Evolutionary conservation across 768 basidiomycete species (phyloP).

Genomic region (Tremella fuciformis): DNA sequence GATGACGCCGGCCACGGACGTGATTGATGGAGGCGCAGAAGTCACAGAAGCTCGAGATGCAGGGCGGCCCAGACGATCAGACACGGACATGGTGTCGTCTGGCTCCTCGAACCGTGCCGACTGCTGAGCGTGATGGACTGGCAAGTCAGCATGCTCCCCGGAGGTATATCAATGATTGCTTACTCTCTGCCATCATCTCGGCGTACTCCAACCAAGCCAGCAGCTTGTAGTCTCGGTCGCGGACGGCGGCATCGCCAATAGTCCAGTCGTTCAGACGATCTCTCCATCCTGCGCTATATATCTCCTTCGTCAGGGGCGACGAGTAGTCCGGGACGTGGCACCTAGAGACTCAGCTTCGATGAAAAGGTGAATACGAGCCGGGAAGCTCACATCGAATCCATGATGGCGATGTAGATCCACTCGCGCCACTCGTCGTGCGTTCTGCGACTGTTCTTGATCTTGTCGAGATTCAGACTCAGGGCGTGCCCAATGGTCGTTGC

Average conservation of each 20-base stretch:
- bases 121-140: slow-evolving; percentile 1
- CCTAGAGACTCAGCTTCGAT: slow-evolving; percentile 12
- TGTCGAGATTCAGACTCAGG: slow-evolving; percentile 24
- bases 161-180: slow-evolving; percentile 11
- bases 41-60: not conserved
- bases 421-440: slow-evolving; percentile 47
- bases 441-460: slow-evolving; percentile 14
- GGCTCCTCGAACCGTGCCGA: not conserved
- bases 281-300: slow-evolving; percentile 28
- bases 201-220: slow-evolving; percentile 49
- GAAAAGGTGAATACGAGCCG: not conserved
- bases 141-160: not conserved
- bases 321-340: slow-evolving; percentile 32
- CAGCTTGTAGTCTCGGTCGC: slow-evolving; percentile 47
- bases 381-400: slow-evolving; percentile 38
- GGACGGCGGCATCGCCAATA: slow-evolving; percentile 25
- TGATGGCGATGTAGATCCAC: slow-evolving; percentile 44
- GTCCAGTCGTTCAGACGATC: slow-evolving; percentile 22
- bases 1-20: not conserved
- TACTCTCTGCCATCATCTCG: slow-evolving; percentile 42
- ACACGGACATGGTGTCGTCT: slow-evolving; percentile 4
- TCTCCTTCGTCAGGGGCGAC: slow-evolving; percentile 27
- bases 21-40: not conserved
- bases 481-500: slow-evolving; percentile 33
- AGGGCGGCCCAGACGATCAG: slow-evolving; percentile 2